Evolutionary conservation across 805 yeast species (phyloP).

Genomic region (Cyberlindnera euphorbiiphila): DNA sequence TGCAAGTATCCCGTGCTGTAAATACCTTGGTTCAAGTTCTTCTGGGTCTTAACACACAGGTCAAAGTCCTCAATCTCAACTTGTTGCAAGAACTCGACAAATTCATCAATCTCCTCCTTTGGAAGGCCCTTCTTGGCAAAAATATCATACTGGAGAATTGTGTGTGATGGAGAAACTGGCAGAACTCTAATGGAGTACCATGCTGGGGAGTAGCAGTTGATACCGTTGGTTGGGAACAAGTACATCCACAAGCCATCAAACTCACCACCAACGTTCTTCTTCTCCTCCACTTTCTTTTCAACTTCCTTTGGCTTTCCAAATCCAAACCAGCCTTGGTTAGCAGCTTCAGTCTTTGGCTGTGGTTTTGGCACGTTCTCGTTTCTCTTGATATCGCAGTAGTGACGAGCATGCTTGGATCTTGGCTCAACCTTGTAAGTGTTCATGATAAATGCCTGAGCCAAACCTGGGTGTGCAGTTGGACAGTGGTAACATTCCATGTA

Average conservation of each 20-base stretch:
- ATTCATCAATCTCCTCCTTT: constrained; percentile 51
- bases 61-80: constrained; percentile 62
- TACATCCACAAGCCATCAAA: constrained; percentile 63
- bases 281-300: constrained; percentile 16
- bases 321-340: constrained; percentile 48
- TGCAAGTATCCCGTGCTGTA: constrained; percentile 57
- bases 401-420: constrained; percentile 55
- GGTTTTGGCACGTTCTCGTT: constrained; percentile 30
- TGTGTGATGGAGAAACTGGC: constrained; percentile 50
- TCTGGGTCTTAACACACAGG: constrained; percentile 55
- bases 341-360: constrained; percentile 27
- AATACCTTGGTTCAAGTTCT: constrained; percentile 57
- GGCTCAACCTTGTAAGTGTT: constrained; percentile 64
- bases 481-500: constrained; percentile 68
- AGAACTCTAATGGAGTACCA: constrained; percentile 61
- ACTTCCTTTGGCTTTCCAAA: constrained; percentile 35
- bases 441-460: constrained; percentile 54
- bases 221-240: constrained; percentile 55
- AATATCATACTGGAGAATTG: constrained; percentile 57
- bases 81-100: constrained; percentile 58
- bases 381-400: constrained; percentile 50
- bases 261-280: constrained; percentile 55
- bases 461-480: constrained; percentile 65
- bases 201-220: constrained; percentile 64
- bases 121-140: constrained; percentile 56